phyloP scores from a whole-genome alignment of 2,329 filamentous ascomycete genomes.

The Pezicula radicicola region DNA sequence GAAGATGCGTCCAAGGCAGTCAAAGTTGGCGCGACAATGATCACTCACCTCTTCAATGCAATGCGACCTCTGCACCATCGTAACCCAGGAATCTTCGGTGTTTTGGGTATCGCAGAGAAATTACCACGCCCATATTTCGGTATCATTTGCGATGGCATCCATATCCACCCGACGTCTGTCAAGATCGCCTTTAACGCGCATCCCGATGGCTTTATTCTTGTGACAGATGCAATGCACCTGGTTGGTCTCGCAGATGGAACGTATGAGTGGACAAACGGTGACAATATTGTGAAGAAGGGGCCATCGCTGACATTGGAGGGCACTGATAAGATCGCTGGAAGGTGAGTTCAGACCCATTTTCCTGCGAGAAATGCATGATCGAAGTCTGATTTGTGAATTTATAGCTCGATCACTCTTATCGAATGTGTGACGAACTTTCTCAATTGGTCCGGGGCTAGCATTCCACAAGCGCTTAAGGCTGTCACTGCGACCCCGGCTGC shows the following conservation, averaged over 20 bases:
- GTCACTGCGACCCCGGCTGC: conserved; percentile 75
- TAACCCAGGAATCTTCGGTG: conserved; percentile 86
- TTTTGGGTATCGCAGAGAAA: conserved; percentile 64
- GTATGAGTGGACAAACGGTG: conserved; percentile 82
- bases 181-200: conserved; percentile 88
- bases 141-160: conserved; percentile 86
- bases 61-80: conserved; percentile 90
- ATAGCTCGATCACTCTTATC: conserved; percentile 67
- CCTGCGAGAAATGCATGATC: conserved; percentile 20
- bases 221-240: conserved; percentile 90
- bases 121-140: conserved; percentile 71
- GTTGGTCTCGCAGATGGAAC: conserved; percentile 79
- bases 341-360: conserved; percentile 42
- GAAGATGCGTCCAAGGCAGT: conserved; percentile 74
- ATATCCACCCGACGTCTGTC: conserved; percentile 83
- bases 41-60: conserved; percentile 92
- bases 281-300: conserved; percentile 67
- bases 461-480: conserved; percentile 66
- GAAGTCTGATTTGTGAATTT: conserved; percentile 1
- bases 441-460: conserved; percentile 65
- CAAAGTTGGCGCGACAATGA: conserved; percentile 76
- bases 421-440: conserved; percentile 83
- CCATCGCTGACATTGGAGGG: conserved; percentile 72
- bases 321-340: conserved; percentile 75
- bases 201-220: conserved; percentile 79